Base-by-base conservation (phyloP, 345 rosid genomes). In the Eucalyptus lansdowneana region DNA sequence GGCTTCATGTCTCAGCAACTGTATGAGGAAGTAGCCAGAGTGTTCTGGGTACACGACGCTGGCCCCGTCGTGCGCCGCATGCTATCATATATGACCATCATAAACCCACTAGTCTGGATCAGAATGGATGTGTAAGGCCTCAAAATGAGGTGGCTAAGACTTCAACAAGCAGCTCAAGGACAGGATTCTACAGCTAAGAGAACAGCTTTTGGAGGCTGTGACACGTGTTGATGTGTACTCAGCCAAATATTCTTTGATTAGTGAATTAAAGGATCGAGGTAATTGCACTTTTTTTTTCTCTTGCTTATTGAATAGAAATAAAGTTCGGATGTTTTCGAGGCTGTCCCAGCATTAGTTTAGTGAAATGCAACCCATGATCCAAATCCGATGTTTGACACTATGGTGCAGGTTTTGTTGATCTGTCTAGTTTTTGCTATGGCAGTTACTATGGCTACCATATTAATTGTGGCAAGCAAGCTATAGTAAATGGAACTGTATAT, bases 11-110 rank as follows among this genome's bases (percentile, higher is more conserved):
- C 88, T 90, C 93, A 95, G 98, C 87, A 87, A 90, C 92, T 95
- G 44, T 92, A 92, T 90, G 90, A 91, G 86, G 94, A 95, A 94
- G 98, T 97, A 58, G 98, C 97, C 86, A 96, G 97, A 90, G 90
- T 91, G 90, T 97, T 95, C 93, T 94, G 95, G 95, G 92, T 97
- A 86, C 98, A 95, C 88, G 93, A 95, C 90, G 94, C 97, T 2
- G 96, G 97, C 25, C 97, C 98, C 50, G 15, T 96, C 4, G 97
- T 93, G 94, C 94, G 94, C 98, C 96, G 1, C 94, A 93, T 25
- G 87, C 21, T 50, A 89, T 92, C 29, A 86, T 91, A 54, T 91
- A 92, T 89, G 87, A 92, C 87, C 62, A 72, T 40, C 87, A 67
- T 7, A 92, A 93, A 22, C 93, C 92, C 31, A 44, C 86, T 86